Evolutionary conservation across 345 rosid genomes (phyloP), one percentile per base, ranked within the genome.

Genomic region (Eutrema japonicum): DNA sequence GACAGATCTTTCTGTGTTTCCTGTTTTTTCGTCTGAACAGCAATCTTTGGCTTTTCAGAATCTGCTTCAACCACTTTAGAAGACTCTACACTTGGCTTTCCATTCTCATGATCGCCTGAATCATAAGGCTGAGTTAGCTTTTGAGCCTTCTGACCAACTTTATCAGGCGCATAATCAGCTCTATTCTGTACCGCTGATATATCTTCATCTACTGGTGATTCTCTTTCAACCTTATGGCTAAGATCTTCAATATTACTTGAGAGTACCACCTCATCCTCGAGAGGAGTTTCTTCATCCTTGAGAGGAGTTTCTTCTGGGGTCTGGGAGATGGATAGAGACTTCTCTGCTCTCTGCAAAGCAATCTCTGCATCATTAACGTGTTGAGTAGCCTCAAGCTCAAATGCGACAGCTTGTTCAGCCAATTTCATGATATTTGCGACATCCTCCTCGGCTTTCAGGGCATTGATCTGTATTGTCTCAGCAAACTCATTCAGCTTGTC

Each of bases 371-470:
- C 97, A 66, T 77, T 86, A 59, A 86, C 87, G 42, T 64, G 72
- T 64, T 89, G 86, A 46, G 87, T 70, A 77, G 96, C 93, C 81
- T 90, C 93, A 26, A 90, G 82, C 72, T 90, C 97, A 78, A 85
- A 82, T 60, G 96, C 98, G 71, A 93, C 96, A 65, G 96, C 98
- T 80, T 90, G 89, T 83, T 93, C 98, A 45, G 98, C 98, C 66
- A 92, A 80, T 71, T 84, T 83, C 98, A 93, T 93, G 66, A 93
- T 77, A 70, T 89, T 93, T 18, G 92, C 75, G 16, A 93, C 98
- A 56, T 90, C 98, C 68, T 90, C 97, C 73, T 93, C 98, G 4
- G 97, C 89, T 78, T 87, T 83, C 75, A 93, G 72, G 9, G 92
- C 88, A 75, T 50, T 66, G 77, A 83, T 85, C 83, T 85, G 88